Evolutionary conservation across 441 rosid genomes (phyloP).

Genomic region (Gossypium lobatum): DNA sequence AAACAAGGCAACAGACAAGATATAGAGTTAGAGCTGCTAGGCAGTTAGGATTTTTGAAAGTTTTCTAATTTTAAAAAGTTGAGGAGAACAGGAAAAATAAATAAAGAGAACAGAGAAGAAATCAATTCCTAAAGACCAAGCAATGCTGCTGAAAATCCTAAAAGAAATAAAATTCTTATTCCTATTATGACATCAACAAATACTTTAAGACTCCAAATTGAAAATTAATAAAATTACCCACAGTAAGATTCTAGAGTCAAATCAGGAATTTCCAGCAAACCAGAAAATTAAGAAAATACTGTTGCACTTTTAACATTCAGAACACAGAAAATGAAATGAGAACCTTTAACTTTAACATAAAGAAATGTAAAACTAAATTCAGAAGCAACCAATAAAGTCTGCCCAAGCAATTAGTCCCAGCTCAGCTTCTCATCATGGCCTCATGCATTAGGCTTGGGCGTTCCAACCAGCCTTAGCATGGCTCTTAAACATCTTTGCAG

Average conservation of each 20-base stretch:
- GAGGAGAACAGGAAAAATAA: neutral
- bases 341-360: neutral
- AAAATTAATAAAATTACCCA: neutral
- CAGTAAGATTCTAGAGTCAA: neutral
- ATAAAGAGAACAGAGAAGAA: neutral
- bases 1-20: neutral
- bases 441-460: neutral
- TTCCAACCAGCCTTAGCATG: neutral
- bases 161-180: neutral
- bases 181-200: neutral
- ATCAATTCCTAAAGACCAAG: neutral
- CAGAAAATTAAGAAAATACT: neutral
- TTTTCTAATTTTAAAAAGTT: neutral
- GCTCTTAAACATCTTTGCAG: neutral
- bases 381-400: neutral
- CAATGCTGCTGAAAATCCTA: neutral
- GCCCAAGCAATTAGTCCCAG: neutral
- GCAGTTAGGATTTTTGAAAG: neutral
- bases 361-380: neutral
- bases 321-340: neutral
- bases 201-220: slow-evolving; percentile 1
- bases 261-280: neutral
- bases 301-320: neutral
- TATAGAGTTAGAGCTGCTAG: neutral
- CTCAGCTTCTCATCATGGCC: neutral